phyloP scores from a whole-genome alignment of 345 rosid genomes.

The Lagerstroemia speciosa region DNA sequence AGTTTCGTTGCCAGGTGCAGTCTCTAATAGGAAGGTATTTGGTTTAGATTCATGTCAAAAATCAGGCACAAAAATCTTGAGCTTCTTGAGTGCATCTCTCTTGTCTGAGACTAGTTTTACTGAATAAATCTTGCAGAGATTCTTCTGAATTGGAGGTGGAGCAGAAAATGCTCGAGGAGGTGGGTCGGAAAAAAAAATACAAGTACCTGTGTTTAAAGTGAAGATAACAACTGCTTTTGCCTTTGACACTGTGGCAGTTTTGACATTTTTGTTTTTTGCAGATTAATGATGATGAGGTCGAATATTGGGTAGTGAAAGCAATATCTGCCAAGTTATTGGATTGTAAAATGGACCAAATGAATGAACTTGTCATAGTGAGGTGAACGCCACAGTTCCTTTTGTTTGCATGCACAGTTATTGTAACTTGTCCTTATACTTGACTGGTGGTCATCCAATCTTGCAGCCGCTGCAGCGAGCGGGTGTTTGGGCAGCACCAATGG shows the following conservation, averaged over 20 bases:
- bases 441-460: background rate
- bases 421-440: background rate
- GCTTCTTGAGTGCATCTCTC: background rate
- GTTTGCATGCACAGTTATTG: too few species aligned
- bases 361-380: slow-evolving; percentile 75
- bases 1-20: slow-evolving; percentile 56
- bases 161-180: slow-evolving; percentile 77
- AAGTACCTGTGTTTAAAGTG: background rate
- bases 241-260: slow-evolving; percentile 6
- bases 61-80: background rate
- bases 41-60: background rate
- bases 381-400: slow-evolving; percentile 11
- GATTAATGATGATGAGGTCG: too few species aligned
- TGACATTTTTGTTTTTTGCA: too few species aligned
- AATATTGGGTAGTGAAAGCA: slow-evolving; percentile 83
- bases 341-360: slow-evolving; percentile 93
- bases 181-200: slow-evolving; percentile 7
- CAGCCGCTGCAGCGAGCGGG: slow-evolving; percentile 70
- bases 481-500: slow-evolving; percentile 71
- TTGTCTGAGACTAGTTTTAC: background rate
- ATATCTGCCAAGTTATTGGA: slow-evolving; percentile 65
- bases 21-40: slow-evolving; percentile 60
- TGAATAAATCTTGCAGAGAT: slow-evolving; percentile 36
- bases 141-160: slow-evolving; percentile 70
- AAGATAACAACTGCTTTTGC: background rate